Conservation (phyloP, 306 rosid genomes). For the Quercus alba region DNA sequence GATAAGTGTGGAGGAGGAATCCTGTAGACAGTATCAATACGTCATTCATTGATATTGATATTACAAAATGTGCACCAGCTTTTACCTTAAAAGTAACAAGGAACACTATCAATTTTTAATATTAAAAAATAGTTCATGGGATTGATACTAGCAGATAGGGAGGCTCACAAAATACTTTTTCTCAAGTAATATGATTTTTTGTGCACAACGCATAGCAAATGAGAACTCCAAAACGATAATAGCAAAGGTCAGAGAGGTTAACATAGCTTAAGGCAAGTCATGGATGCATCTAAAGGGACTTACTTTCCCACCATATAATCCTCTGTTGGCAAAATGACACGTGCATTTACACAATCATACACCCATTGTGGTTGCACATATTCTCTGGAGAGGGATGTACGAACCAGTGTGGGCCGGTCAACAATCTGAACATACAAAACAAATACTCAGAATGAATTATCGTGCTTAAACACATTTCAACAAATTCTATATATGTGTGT, state of each 20-base stretch:
- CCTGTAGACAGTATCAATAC: constrained; percentile 38
- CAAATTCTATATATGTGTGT: background rate
- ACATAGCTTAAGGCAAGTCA: background rate
- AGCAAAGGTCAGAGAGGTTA: background rate
- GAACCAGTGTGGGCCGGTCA: constrained; percentile 74
- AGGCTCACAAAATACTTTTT: background rate
- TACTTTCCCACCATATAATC: constrained; percentile 88
- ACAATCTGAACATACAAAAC: constrained; percentile 58
- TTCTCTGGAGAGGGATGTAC: constrained; percentile 66
- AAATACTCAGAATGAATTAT: constrained; percentile 12
- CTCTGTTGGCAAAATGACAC: constrained; percentile 67
- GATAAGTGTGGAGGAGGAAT: constrained; percentile 90
- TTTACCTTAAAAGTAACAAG: background rate
- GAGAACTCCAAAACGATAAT: background rate
- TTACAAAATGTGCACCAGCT: background rate
- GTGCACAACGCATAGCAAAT: background rate
- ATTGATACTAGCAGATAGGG: background rate
- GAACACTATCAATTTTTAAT: background rate
- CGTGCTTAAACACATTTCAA: background rate
- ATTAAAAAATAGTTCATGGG: background rate
- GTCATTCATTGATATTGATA: background rate
- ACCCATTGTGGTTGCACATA: constrained; percentile 98
- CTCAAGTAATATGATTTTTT: background rate
- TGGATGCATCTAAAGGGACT: background rate
- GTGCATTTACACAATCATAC: constrained; percentile 79